phyloP scores from a whole-genome alignment of 257 asterid species.

The Rubia yunnanensis region DNA sequence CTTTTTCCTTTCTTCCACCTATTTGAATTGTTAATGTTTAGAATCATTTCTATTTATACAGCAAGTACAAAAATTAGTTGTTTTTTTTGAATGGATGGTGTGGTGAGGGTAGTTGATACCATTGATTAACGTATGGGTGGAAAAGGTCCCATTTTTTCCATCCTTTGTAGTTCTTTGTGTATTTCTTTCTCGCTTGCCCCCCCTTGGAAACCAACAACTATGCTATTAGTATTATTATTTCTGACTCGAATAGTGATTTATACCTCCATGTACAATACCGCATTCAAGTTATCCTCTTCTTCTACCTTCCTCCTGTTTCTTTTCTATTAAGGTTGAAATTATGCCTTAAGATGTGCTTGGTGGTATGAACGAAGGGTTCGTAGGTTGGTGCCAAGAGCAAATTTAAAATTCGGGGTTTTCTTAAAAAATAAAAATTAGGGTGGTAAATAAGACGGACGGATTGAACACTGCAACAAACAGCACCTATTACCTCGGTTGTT shows the following conservation, averaged over 20 bases:
- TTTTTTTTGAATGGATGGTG: background rate
- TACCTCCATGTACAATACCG: background rate
- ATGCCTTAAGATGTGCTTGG: background rate
- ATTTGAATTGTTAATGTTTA: background rate
- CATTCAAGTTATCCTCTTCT: background rate
- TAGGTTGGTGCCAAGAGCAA: background rate
- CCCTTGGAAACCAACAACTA: background rate
- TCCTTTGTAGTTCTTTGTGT: background rate
- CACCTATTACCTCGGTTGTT: too few species aligned
- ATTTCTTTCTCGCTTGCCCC: background rate
- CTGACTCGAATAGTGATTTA: background rate
- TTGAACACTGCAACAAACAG: too few species aligned
- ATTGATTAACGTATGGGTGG: slow-evolving; percentile 19
- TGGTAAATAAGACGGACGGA: too few species aligned
- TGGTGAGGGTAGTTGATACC: slow-evolving; percentile 21
- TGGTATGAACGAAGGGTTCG: background rate
- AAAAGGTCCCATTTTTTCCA: slow-evolving; percentile 9
- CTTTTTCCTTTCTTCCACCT: background rate
- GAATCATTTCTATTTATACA: background rate
- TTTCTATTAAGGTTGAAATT: background rate
- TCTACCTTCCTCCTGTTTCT: background rate
- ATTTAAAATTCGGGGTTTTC: background rate
- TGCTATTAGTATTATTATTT: background rate
- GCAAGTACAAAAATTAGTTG: background rate
- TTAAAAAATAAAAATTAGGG: too few species aligned